phyloP scores from a whole-genome alignment of 257 asterid species.

The Scutellaria galericulata region DNA sequence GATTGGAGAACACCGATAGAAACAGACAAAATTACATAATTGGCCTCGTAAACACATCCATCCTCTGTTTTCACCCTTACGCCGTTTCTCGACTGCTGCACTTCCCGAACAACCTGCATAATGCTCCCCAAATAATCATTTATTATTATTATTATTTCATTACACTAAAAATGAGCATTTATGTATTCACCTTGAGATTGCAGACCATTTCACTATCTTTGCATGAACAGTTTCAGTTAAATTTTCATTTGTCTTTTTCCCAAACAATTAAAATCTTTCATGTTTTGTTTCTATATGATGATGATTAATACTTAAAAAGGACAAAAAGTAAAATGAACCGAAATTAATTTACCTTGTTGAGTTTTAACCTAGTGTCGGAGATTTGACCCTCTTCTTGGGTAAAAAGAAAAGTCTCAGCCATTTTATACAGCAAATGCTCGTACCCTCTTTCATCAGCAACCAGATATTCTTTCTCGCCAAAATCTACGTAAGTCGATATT shows the following conservation, averaged over 20 bases:
- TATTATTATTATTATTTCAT: slow-evolving; percentile 12
- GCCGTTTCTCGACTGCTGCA: slow-evolving; percentile 88
- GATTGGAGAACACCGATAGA: slow-evolving; percentile 95
- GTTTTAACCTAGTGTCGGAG: slow-evolving; percentile 68
- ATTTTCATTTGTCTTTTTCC: slow-evolving; percentile 20
- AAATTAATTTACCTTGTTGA: slow-evolving; percentile 65
- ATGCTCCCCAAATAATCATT: slow-evolving; percentile 39
- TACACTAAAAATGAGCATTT: not conserved
- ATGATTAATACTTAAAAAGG: slow-evolving; percentile 25
- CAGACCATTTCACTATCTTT: slow-evolving; percentile 10
- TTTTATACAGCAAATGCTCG: slow-evolving; percentile 75
- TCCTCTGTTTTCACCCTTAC: slow-evolving; percentile 80
- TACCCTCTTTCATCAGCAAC: slow-evolving; percentile 96
- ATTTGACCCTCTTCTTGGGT: slow-evolving; percentile 63
- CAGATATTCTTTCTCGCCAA: slow-evolving; percentile 81
- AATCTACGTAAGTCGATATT: slow-evolving; percentile 84
- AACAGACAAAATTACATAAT: slow-evolving; percentile 77
- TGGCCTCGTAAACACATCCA: slow-evolving; percentile 84
- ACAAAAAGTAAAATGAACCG: slow-evolving; percentile 23
- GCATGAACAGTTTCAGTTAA: slow-evolving; percentile 31
- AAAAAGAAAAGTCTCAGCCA: slow-evolving; percentile 67
- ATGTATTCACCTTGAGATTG: not conserved
- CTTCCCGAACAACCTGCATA: slow-evolving; percentile 82
- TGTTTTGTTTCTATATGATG: slow-evolving; percentile 27
- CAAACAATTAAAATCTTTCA: not conserved